Conservation (phyloP, 768 basidiomycete genomes). For the Leccinum ochraceum region DNA sequence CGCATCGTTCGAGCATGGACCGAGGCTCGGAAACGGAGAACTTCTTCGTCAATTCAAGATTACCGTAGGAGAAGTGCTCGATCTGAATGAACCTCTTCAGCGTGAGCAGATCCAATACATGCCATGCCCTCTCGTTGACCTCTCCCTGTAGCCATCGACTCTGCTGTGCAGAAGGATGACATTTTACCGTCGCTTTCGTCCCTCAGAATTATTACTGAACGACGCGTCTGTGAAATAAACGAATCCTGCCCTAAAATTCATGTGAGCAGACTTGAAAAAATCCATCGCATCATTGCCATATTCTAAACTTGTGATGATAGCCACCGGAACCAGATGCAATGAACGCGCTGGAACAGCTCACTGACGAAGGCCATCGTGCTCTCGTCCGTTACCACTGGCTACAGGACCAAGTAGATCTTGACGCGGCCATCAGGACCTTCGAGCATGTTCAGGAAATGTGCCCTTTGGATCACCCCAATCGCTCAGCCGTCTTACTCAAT, state of each 20-base stretch:
- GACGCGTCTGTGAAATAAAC: neutral
- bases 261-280: neutral
- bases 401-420: neutral
- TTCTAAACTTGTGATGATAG: neutral
- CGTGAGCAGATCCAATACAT: neutral
- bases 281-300: neutral
- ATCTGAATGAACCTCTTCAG: neutral
- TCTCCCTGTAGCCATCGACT: neutral
- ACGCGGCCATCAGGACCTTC: neutral
- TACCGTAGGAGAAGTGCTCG: conserved; percentile 38
- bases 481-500: neutral
- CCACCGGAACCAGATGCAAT: neutral
- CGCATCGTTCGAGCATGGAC: neutral
- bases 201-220: neutral
- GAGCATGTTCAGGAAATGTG: neutral
- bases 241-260: neutral
- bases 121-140: neutral
- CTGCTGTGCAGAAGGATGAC: neutral
- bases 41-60: neutral
- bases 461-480: neutral
- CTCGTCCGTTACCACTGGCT: neutral
- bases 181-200: neutral
- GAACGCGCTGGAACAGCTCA: neutral
- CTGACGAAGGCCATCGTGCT: neutral
- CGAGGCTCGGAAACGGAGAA: neutral